phyloP scores from a whole-genome alignment of 495 filamentous ascomycete genomes.

The Penicillium argentinense region DNA sequence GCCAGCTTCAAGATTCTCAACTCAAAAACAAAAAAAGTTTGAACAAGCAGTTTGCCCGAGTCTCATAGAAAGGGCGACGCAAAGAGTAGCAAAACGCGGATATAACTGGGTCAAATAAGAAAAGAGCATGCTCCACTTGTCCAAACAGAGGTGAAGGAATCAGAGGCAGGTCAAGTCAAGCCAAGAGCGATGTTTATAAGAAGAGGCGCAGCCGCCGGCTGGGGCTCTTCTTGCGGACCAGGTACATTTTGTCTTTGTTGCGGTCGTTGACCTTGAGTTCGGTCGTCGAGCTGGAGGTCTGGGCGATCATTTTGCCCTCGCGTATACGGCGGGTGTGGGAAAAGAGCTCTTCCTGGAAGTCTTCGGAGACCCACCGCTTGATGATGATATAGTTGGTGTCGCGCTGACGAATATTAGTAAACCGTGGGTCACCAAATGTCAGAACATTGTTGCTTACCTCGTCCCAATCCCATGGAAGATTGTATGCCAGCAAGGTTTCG shows the following conservation, averaged over 20 bases:
- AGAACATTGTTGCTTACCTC: constrained; percentile 32
- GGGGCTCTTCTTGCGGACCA: constrained; percentile 64
- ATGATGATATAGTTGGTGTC: constrained; percentile 74
- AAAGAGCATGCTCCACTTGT: too few species aligned
- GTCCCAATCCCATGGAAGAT: constrained; percentile 53
- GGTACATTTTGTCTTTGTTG: constrained; percentile 53
- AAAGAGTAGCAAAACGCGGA: constrained; percentile 8
- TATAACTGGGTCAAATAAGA: constrained; percentile 8
- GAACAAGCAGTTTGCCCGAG: constrained; percentile 13
- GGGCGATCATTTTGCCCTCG: constrained; percentile 46
- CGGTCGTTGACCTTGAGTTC: constrained; percentile 52
- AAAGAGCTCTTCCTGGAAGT: constrained; percentile 72
- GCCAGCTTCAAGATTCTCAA: constrained; percentile 25
- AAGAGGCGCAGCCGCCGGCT: constrained; percentile 34
- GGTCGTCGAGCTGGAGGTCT: constrained; percentile 46
- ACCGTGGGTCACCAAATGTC: background rate
- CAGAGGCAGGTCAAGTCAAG: constrained; percentile 1
- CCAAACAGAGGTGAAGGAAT: too few species aligned
- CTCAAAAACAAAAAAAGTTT: constrained; percentile 22
- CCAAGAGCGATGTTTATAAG: constrained; percentile 20
- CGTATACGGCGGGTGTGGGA: constrained; percentile 66
- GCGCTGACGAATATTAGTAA: constrained; percentile 26
- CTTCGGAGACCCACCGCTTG: constrained; percentile 71
- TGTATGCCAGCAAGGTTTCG: constrained; percentile 47
- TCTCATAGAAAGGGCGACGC: constrained; percentile 10